phyloP scores from a whole-genome alignment of 345 rosid genomes.

The Anacardium occidentale region DNA sequence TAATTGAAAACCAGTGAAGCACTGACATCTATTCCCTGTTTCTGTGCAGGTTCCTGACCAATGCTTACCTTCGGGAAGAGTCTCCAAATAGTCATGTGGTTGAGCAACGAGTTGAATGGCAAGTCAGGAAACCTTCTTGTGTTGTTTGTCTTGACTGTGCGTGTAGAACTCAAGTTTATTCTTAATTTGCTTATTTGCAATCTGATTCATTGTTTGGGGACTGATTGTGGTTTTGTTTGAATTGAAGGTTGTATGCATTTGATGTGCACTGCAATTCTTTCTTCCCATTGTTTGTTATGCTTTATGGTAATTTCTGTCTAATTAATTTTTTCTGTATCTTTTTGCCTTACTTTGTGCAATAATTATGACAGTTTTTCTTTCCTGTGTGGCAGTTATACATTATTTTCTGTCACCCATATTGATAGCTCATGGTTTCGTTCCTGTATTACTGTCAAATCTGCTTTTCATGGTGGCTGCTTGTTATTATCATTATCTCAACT shows the following conservation, averaged over 20 bases:
- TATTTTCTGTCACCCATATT: slow-evolving; percentile 87
- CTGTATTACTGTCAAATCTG: slow-evolving; percentile 76
- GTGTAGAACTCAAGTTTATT: not conserved
- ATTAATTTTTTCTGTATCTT: not conserved
- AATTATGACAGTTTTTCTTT: slow-evolving; percentile 16
- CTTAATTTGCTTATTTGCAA: not conserved
- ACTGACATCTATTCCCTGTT: slow-evolving; percentile 12
- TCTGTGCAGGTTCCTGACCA: slow-evolving; percentile 78
- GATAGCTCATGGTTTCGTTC: slow-evolving; percentile 87
- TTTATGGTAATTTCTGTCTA: slow-evolving; percentile 59
- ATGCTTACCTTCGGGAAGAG: slow-evolving; percentile 95
- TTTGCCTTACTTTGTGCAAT: slow-evolving; percentile 5
- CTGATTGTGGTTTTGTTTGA: slow-evolving; percentile 26
- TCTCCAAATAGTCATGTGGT: slow-evolving; percentile 96
- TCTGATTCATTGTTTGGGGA: slow-evolving; percentile 11
- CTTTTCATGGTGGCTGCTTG: slow-evolving; percentile 93
- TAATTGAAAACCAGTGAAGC: not conserved
- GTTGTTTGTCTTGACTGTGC: not conserved
- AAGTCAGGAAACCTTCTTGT: slow-evolving; percentile 41
- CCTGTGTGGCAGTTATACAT: slow-evolving; percentile 69
- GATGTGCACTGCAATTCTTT: slow-evolving; percentile 99
- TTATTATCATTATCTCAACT: slow-evolving; percentile 97
- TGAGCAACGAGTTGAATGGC: slow-evolving; percentile 99
- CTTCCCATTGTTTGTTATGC: slow-evolving; percentile 95
- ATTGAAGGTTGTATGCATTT: slow-evolving; percentile 87